These are phyloP conservation scores for Auricularia heimuer DNA, from an alignment of 768 basidiomycete species.

Conservation along the genomic window DNA sequence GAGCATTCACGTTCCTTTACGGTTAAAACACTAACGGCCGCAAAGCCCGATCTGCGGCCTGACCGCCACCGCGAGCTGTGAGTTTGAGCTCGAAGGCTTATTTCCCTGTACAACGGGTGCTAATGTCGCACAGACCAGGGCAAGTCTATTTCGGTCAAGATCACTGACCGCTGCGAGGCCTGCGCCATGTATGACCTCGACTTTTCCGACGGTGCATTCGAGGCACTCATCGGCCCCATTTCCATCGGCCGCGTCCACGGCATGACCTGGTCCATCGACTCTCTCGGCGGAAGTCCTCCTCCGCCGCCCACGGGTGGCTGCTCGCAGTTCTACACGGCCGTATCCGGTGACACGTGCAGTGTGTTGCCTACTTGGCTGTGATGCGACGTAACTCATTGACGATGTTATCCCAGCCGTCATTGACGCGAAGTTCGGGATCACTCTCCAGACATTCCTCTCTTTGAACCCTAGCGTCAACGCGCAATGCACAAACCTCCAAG, in stretches of 20 bases:
- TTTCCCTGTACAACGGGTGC: not conserved
- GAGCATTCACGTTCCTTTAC: not conserved
- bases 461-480: not conserved
- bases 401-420: not conserved
- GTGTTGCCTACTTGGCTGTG: not conserved
- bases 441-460: not conserved
- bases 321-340: not conserved
- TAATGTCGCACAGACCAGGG: conserved; percentile 11
- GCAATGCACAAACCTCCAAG: not conserved
- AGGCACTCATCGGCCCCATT: not conserved
- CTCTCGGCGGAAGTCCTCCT: not conserved
- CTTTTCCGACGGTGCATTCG: not conserved
- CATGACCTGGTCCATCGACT: not conserved
- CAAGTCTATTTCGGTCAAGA: conserved; percentile 17
- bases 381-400: no score
- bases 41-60: not conserved
- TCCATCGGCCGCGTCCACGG: not conserved
- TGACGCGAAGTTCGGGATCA: not conserved
- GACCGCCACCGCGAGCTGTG: not conserved
- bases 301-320: not conserved
- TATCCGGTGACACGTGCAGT: not conserved
- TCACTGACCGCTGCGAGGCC: conserved; percentile 23
- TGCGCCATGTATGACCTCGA: conserved; percentile 17
- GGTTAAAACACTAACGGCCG: not conserved
- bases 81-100: not conserved